Base-by-base conservation (phyloP, 345 rosid genomes). In the Iberis pinnata region DNA sequence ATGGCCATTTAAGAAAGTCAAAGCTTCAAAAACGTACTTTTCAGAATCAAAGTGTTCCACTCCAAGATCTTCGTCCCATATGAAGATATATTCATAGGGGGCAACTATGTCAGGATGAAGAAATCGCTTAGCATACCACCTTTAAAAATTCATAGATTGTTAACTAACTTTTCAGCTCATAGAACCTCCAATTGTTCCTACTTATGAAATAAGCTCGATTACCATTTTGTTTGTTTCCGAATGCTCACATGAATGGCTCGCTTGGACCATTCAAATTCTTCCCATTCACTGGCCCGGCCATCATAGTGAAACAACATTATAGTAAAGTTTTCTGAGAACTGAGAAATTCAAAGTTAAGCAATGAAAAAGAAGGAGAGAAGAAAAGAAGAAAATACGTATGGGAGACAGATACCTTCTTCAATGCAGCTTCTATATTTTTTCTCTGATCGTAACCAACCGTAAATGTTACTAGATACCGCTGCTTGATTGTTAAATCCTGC, bases 111-210 rank as follows among this genome's bases (percentile, higher is more conserved):
- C 89, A 3, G 98, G 98, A 69, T 88, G 98, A 52, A 92, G 79
- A 76, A 92, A 88, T n/a, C 98, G 83, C 68, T 92, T 92, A 9
- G 90, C 90, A 37, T 78, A 88, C 98, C 98, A 92, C 97, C 98
- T 88, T 61, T 41, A 43, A 62, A 56, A 56, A 32, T 53, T 53
- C 18, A 54, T 43, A 33, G 33, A 58, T 35, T 15, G 31, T 17
- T 12, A 32, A 41, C 58, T 25, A 60, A 68, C 37, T 41, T 16
- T 36, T 22, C 27, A 37, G 22, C 18, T 19, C 18, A 43, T 29
- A 43, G 57, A 55, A 65, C 41, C 13, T 50, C 19, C 26, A 6
- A 62, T 12, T 18, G 37, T 18, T 45, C 20, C 50, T 47, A 14
- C 40, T 33, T 14, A 12, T 12, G 54, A 47, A 13, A 58, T 16